Percentiles rank a stretch among this genome's conserved stretches.
These are phyloP conservation scores for Cytospora piceicola DNA, from an alignment of 2,329 filamentous ascomycete species.

Conservation along the genomic window DNA sequence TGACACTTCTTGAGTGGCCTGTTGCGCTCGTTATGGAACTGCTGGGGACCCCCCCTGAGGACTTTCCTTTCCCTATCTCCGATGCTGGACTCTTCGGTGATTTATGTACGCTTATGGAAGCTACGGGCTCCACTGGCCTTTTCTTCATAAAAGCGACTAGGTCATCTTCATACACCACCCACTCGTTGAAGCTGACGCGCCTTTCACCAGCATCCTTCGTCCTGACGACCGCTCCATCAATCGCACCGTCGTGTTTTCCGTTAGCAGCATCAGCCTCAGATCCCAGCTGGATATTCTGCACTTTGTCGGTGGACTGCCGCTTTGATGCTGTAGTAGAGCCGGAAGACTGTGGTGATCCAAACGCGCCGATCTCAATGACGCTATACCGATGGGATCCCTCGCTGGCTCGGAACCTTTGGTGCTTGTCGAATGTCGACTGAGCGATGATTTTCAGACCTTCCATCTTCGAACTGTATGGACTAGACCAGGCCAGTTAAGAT, in stretches of 20 bases:
- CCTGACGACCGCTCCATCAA: neutral
- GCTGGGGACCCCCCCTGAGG: neutral
- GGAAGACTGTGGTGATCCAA: constrained; percentile 9
- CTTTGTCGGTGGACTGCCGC: constrained; percentile 15
- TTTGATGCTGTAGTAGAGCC: constrained; percentile 8
- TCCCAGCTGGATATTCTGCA: neutral
- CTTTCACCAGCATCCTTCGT: constrained; percentile 1
- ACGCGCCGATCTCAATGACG: constrained; percentile 30
- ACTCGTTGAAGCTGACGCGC: constrained; percentile 27
- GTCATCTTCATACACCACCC: constrained; percentile 31
- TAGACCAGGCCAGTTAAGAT: too few relatives aligned
- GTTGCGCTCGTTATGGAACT: constrained; percentile 10
- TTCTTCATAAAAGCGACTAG: constrained; percentile 29
- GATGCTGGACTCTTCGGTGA: neutral
- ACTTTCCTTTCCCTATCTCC: constrained; percentile 12
- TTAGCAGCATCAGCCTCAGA: neutral
- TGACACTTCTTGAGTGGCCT: constrained; percentile 22
- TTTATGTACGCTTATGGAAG: neutral
- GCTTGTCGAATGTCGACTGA: constrained; percentile 30
- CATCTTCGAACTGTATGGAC: constrained; percentile 12
- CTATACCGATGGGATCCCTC: constrained; percentile 24
- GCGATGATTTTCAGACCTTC: constrained; percentile 29
- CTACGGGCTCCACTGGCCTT: constrained; percentile 18
- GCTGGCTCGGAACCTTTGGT: constrained; percentile 27
- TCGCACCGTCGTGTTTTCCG: constrained; percentile 5